Conservation (phyloP, 176 grass and related monocot species). For the Aegilops bicornis region DNA sequence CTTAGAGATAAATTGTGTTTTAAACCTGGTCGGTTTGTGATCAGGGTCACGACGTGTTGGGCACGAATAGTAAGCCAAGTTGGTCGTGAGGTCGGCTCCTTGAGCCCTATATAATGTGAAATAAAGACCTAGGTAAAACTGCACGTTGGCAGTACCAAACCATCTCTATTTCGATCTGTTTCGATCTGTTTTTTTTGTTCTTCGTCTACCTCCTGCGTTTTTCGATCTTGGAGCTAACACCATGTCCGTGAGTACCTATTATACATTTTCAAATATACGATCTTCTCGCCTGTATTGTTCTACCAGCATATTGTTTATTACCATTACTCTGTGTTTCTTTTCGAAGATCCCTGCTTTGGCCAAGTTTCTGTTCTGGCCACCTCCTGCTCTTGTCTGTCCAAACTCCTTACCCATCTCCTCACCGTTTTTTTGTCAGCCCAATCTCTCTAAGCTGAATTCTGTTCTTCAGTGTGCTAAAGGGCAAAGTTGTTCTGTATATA, state of each 20-base stretch:
- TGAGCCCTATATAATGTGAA: too few relatives aligned
- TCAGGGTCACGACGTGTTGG: too few relatives aligned
- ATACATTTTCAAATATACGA: conserved; percentile 14
- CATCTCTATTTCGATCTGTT: too few relatives aligned
- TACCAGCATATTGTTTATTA: conserved; percentile 18
- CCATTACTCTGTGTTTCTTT: neutral
- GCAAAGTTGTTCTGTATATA: conserved; percentile 25
- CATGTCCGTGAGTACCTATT: conserved; percentile 50
- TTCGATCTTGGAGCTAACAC: too few relatives aligned
- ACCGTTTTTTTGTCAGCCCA: conserved; percentile 24
- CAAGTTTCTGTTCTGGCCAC: conserved; percentile 17
- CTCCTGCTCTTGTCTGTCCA: conserved; percentile 29
- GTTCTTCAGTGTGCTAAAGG: conserved; percentile 41
- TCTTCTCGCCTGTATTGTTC: conserved; percentile 15
- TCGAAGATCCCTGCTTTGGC: neutral
- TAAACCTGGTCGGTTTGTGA: too few relatives aligned
- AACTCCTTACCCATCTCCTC: conserved; percentile 26
- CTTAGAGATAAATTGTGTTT: too few relatives aligned
- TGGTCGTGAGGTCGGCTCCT: too few relatives aligned
- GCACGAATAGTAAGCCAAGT: too few relatives aligned
- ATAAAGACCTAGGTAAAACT: too few relatives aligned
- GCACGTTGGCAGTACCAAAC: too few relatives aligned
- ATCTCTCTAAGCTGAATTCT: conserved; percentile 27
- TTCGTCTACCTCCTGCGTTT: too few relatives aligned
- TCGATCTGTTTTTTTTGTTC: too few relatives aligned